Percentiles rank a stretch among this genome's conserved stretches.
phyloP scores from a whole-genome alignment of 2,329 filamentous ascomycete genomes.

The Calonectria pauciramosa region DNA sequence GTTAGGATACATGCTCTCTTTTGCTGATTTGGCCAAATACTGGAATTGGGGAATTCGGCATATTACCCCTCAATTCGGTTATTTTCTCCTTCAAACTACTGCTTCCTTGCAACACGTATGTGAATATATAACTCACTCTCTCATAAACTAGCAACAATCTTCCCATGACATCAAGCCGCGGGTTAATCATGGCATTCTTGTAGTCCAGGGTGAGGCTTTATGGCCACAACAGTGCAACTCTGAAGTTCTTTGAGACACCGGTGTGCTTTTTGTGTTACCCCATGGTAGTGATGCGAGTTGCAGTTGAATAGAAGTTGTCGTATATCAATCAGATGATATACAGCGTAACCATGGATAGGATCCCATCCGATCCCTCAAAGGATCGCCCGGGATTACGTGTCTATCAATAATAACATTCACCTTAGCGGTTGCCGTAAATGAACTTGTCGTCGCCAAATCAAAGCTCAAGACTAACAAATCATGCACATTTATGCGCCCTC shows the following conservation, averaged over 20 bases:
- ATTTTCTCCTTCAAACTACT: too few relatives aligned
- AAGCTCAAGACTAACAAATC: neutral
- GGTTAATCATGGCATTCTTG: too few relatives aligned
- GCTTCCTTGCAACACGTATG: too few relatives aligned
- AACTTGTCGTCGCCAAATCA: neutral
- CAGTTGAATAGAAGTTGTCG: neutral
- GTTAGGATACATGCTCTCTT: too few relatives aligned
- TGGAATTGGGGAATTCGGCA: too few relatives aligned
- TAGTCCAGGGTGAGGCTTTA: neutral
- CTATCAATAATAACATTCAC: neutral
- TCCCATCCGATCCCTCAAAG: neutral
- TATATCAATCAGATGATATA: neutral
- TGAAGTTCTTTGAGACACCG: too few relatives aligned
- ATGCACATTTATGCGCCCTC: neutral
- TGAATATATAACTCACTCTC: too few relatives aligned
- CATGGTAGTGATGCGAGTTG: neutral
- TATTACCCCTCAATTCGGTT: too few relatives aligned
- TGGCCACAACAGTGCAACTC: neutral
- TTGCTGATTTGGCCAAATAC: too few relatives aligned
- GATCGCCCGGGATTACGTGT: accelerated
- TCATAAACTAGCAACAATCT: too few relatives aligned
- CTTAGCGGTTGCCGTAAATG: neutral
- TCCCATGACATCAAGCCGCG: too few relatives aligned
- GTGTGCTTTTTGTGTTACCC: neutral
- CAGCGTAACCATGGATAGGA: neutral